Percentiles rank a stretch among this genome's conserved stretches.
Conservation (phyloP, 2,329 filamentous ascomycete species). For the Pseudophaeomoniella oleicola region DNA sequence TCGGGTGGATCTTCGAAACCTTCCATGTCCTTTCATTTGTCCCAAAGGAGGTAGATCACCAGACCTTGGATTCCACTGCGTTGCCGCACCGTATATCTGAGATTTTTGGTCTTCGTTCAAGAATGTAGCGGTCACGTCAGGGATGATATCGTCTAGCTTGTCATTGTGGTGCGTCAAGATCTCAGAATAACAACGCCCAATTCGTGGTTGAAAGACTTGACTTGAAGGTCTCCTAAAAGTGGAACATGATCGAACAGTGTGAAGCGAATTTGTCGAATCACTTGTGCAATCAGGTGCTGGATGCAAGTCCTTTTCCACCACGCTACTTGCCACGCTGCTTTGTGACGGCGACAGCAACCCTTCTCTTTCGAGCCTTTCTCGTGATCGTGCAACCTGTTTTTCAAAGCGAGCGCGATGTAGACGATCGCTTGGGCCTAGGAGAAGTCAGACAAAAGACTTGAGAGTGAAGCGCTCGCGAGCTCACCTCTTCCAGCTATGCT, state of each 20-base stretch:
- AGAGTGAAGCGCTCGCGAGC: slow-evolving; percentile 1
- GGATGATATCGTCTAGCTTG: too few species aligned
- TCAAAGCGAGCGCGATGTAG: not conserved
- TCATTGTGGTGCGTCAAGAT: too few species aligned
- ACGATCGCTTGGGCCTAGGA: not conserved
- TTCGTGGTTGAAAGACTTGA: too few species aligned
- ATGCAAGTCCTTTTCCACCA: too few species aligned
- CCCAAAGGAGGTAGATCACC: slow-evolving; percentile 7
- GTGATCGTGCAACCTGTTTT: not conserved
- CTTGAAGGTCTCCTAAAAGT: not conserved
- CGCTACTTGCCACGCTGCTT: too few species aligned
- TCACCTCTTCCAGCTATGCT: slow-evolving; percentile 7
- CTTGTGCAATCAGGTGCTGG: too few species aligned
- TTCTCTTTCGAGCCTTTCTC: not conserved
- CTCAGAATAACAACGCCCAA: not conserved
- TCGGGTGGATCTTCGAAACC: slow-evolving; percentile 9
- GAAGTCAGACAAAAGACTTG: too few species aligned
- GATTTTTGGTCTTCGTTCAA: not conserved
- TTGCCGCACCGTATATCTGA: not conserved
- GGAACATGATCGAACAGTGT: slow-evolving; percentile 1
- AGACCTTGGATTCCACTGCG: slow-evolving; percentile 7
- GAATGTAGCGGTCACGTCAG: not conserved
- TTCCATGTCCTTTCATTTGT: slow-evolving; percentile 10
- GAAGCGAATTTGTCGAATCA: too few species aligned
- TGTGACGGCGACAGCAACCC: too few species aligned